Percentiles rank a stretch among this genome's conserved stretches.
Conservation (phyloP, 257 asterid genomes). For the Catharanthus roseus region DNA sequence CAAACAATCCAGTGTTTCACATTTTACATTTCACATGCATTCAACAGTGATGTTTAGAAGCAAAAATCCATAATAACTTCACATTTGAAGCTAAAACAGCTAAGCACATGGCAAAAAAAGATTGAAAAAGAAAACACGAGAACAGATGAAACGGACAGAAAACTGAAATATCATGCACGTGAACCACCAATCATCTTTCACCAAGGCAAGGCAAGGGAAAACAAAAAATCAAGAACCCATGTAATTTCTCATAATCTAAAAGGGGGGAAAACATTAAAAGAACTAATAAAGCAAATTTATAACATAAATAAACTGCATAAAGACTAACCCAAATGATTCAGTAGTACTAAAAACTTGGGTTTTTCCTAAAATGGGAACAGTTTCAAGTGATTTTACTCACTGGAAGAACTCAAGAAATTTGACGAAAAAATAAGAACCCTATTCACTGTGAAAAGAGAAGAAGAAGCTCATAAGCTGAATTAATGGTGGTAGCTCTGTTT, state of each 20-base stretch:
- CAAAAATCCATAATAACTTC: not conserved
- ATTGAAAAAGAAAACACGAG: not conserved
- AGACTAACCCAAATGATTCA: not conserved
- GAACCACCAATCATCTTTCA: not conserved
- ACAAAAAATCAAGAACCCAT: not conserved
- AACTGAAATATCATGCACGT: constrained; percentile 12
- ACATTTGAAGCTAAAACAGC: constrained; percentile 13
- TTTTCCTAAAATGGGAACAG: not conserved
- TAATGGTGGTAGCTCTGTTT: too few relatives aligned
- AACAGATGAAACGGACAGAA: constrained; percentile 7
- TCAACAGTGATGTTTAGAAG: not conserved
- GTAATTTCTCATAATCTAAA: not conserved
- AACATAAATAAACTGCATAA: not conserved
- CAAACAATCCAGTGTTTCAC: not conserved
- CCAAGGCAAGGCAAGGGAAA: not conserved
- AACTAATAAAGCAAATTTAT: not conserved
- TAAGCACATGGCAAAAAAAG: constrained; percentile 14
- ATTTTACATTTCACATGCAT: constrained; percentile 5
- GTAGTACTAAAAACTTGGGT: not conserved
- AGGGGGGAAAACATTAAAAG: not conserved
- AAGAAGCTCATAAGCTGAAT: too few relatives aligned
- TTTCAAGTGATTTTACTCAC: not conserved
- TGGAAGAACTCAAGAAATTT: not conserved
- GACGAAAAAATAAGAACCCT: not conserved
- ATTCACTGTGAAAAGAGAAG: too few relatives aligned